Percentiles rank a stretch among this genome's conserved stretches.
Evolutionary conservation across 2,329 filamentous ascomycete genomes (phyloP).

Genomic region (Aspergillus tamarii): DNA sequence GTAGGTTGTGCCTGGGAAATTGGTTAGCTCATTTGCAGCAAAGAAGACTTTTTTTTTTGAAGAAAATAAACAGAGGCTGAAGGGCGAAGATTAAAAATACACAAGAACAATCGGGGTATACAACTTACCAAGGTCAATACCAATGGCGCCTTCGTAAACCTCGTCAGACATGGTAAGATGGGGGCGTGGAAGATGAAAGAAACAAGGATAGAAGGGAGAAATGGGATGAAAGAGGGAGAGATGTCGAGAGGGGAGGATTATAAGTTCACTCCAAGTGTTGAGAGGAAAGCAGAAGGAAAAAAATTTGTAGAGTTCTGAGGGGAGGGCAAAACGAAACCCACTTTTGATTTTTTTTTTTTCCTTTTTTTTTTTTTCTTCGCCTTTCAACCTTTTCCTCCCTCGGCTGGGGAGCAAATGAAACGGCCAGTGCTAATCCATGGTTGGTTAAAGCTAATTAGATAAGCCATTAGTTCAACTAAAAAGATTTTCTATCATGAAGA

Average conservation of each 20-base stretch:
- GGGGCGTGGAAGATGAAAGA: conserved; percentile 43
- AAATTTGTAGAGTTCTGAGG: conserved; percentile 20
- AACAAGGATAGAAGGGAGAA: conserved; percentile 14
- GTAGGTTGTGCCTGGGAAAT: conserved; percentile 86
- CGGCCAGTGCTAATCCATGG: conserved; percentile 10
- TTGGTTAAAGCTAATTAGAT: conserved; percentile 18
- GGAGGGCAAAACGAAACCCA: conserved; percentile 25
- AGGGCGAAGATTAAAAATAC: conserved; percentile 27
- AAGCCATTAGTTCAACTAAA: conserved; percentile 11
- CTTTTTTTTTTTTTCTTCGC: conserved; percentile 14
- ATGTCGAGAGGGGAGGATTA: conserved; percentile 18
- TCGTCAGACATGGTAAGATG: conserved; percentile 79
- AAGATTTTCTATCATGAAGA: background rate
- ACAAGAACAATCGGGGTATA: background rate
- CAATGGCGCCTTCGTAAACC: conserved; percentile 99
- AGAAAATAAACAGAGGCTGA: conserved; percentile 11
- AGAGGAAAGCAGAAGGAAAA: conserved; percentile 27
- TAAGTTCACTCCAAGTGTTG: conserved; percentile 25
- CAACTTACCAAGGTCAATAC: conserved; percentile 94
- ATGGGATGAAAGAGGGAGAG: conserved; percentile 14
- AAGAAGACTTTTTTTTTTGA: too few relatives aligned
- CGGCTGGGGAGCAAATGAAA: conserved; percentile 14
- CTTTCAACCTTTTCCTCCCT: conserved; percentile 13
- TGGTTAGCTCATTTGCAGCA: conserved; percentile 21
- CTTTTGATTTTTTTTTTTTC: conserved; percentile 18